Evolutionary conservation across 441 rosid genomes (phyloP).

Genomic region (Omphalea diandra): DNA sequence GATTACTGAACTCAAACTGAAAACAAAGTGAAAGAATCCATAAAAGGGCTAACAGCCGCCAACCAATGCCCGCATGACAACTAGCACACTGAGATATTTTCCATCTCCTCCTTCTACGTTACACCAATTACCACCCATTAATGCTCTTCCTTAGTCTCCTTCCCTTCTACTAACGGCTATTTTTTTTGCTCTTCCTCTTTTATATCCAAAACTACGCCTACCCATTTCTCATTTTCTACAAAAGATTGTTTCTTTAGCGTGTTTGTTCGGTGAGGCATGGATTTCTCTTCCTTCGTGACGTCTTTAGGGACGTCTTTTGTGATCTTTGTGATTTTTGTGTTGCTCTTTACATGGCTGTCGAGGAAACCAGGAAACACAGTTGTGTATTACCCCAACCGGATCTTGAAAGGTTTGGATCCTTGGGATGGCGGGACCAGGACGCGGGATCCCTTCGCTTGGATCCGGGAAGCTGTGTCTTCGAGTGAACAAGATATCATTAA

Average conservation of each 20-base stretch:
- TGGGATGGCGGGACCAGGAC: slow-evolving; percentile 57
- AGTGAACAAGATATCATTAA: slow-evolving; percentile 65
- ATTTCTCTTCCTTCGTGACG: slow-evolving; percentile 71
- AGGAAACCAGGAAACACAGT: slow-evolving; percentile 52
- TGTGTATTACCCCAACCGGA: slow-evolving; percentile 83
- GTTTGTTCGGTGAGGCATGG: slow-evolving; percentile 41
- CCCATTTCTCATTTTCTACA: not conserved
- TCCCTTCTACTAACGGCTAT: slow-evolving; percentile 16
- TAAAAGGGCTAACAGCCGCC: not conserved
- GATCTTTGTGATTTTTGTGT: slow-evolving; percentile 61
- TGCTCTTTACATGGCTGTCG: slow-evolving; percentile 74
- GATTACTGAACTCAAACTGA: not conserved
- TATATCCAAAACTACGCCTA: not conserved
- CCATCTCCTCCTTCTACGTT: not conserved
- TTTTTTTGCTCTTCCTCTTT: not conserved
- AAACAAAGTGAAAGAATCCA: not conserved
- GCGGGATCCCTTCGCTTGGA: slow-evolving; percentile 81
- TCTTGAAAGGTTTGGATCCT: slow-evolving; percentile 75
- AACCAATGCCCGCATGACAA: not conserved
- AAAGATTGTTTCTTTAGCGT: not conserved
- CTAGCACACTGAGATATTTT: slow-evolving; percentile 5
- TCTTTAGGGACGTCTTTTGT: slow-evolving; percentile 71
- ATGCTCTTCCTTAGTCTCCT: slow-evolving; percentile 5
- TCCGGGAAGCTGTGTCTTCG: slow-evolving; percentile 63
- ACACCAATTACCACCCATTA: not conserved